These are phyloP conservation scores for Pseudofabraea citricarpa DNA, from an alignment of 2,329 filamentous ascomycete genomes.

Conservation along the genomic window DNA sequence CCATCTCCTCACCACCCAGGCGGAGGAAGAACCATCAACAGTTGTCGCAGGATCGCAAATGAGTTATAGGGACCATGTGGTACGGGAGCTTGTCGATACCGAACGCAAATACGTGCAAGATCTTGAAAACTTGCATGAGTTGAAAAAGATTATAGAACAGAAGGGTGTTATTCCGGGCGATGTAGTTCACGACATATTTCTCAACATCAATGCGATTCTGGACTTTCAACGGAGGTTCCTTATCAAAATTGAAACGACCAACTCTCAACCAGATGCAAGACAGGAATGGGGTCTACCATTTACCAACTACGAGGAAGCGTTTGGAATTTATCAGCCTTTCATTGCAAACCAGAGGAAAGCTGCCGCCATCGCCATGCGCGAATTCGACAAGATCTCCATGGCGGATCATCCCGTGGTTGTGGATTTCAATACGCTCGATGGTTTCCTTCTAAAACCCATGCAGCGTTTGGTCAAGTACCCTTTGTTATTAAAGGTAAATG, in stretches of 20 bases:
- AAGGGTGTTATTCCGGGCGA: conserved; percentile 86
- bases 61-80: conserved; percentile 77
- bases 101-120: conserved; percentile 98
- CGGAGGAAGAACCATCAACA: conserved; percentile 44
- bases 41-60: conserved; percentile 54
- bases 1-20: conserved; percentile 58
- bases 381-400: conserved; percentile 80
- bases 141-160: conserved; percentile 87
- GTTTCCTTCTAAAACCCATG: conserved; percentile 94
- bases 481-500: conserved; percentile 74
- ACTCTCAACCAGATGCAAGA: conserved; percentile 67
- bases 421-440: conserved; percentile 81
- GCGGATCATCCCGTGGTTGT: conserved; percentile 77
- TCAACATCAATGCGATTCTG: conserved; percentile 91
- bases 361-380: conserved; percentile 73
- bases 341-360: conserved; percentile 95
- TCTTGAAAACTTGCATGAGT: conserved; percentile 84
- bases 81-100: conserved; percentile 87
- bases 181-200: conserved; percentile 87
- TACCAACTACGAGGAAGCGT: conserved; percentile 75
- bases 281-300: conserved; percentile 98
- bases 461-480: conserved; percentile 95
- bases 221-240: conserved; percentile 95
- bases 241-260: conserved; percentile 93
- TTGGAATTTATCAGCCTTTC: conserved; percentile 92